A percentile compares a stretch with the other conserved stretches of the same genome.
Evolutionary conservation across 2,329 filamentous ascomycete genomes (phyloP).

Genomic region (Ampelomyces quisqualis): DNA sequence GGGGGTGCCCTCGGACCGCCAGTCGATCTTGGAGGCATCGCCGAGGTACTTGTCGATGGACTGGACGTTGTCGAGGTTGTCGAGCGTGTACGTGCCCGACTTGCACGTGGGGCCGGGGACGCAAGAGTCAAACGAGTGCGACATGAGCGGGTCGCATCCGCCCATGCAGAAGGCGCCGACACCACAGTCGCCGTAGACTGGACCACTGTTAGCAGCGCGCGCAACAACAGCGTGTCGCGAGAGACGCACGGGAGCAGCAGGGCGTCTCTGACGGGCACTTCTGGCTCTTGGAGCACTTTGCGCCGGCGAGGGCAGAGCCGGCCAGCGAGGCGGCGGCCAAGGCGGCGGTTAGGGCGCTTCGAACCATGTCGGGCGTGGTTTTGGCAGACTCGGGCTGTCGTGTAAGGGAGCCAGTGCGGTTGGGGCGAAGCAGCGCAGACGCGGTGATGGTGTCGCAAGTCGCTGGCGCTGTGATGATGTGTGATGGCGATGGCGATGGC

Average conservation of each 20-base stretch:
- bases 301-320: constrained; percentile 28
- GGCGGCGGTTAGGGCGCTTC: constrained; percentile 28
- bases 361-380: constrained; percentile 32
- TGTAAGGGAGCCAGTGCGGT: constrained; percentile 34
- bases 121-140: constrained; percentile 80
- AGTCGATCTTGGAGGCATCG: constrained; percentile 75
- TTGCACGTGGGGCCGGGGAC: constrained; percentile 81
- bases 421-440: constrained; percentile 22
- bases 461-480: constrained; percentile 13
- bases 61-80: constrained; percentile 67
- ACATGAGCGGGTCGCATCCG: constrained; percentile 87
- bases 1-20: constrained; percentile 82
- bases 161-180: constrained; percentile 93
- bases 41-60: constrained; percentile 83
- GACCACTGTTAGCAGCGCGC: constrained; percentile 23
- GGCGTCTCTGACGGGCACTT: constrained; percentile 65
- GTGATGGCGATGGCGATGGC: no score
- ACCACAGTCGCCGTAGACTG: constrained; percentile 91
- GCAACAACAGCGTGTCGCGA: not conserved
- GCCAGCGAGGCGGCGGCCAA: constrained; percentile 32
- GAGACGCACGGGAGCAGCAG: constrained; percentile 44
- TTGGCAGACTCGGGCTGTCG: constrained; percentile 26
- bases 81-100: constrained; percentile 71
- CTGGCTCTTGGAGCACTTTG: constrained; percentile 50
- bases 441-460: not conserved